Percentiles rank a stretch among this genome's conserved stretches.
Conservation (phyloP, 83 land plant genomes). For the Larix sibirica region DNA sequence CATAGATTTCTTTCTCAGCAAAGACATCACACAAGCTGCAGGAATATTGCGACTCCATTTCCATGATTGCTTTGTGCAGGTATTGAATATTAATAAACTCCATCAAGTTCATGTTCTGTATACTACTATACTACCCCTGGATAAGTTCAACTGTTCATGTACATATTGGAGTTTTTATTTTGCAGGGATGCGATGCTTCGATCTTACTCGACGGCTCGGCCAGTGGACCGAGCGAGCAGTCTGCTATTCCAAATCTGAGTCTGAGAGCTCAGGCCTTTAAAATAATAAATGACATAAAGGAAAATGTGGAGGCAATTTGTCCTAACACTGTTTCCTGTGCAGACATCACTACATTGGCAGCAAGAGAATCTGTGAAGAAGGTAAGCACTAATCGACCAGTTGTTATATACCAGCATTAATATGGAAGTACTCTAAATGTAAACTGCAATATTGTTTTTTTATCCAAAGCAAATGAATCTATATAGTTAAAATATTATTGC, state of each 20-base stretch:
- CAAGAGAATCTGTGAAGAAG: conserved; percentile 42
- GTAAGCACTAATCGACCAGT: background rate
- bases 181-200: conserved; percentile 78
- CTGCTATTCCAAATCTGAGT: conserved; percentile 56
- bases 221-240: conserved; percentile 58
- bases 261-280: conserved; percentile 48
- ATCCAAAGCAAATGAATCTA: too few species aligned
- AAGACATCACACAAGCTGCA: conserved; percentile 1
- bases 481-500: too few species aligned
- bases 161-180: background rate
- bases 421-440: too few species aligned
- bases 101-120: too few species aligned
- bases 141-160: too few species aligned
- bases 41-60: background rate
- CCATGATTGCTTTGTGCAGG: conserved; percentile 8
- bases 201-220: conserved; percentile 66
- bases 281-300: conserved; percentile 53
- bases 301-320: conserved; percentile 35
- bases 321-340: conserved; percentile 63
- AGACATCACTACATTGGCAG: conserved; percentile 63
- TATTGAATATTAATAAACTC: background rate
- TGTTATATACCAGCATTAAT: background rate
- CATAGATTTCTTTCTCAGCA: background rate
- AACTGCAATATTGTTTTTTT: too few species aligned
- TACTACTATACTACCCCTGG: too few species aligned